phyloP scores from a whole-genome alignment of 2,329 filamentous ascomycete genomes.

The Biscogniauxia marginata region DNA sequence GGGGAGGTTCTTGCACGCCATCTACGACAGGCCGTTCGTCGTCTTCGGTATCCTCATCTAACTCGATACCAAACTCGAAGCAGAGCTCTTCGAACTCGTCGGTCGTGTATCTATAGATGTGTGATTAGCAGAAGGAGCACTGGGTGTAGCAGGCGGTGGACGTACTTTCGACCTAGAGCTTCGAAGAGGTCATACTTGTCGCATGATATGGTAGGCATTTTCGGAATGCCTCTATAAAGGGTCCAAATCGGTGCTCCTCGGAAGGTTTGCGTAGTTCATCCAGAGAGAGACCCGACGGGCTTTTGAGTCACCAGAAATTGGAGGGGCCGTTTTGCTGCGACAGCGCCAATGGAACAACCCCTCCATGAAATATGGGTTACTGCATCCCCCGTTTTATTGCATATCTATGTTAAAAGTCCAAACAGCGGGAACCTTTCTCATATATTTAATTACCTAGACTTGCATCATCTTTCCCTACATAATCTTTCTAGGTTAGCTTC shows the following conservation, averaged over 20 bases:
- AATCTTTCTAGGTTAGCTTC: no score
- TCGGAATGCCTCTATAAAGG: slow-evolving; percentile 23
- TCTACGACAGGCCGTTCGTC: slow-evolving; percentile 47
- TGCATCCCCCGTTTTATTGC: background rate
- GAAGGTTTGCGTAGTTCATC: background rate
- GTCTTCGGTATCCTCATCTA: slow-evolving; percentile 91
- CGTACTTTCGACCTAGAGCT: slow-evolving; percentile 81
- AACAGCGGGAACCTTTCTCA: no score
- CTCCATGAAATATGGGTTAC: no score
- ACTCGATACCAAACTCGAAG: slow-evolving; percentile 97
- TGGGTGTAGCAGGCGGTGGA: slow-evolving; percentile 22
- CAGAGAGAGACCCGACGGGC: background rate
- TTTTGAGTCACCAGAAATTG: background rate
- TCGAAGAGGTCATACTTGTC: slow-evolving; percentile 96
- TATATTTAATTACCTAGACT: no score
- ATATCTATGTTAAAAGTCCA: no score
- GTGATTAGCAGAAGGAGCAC: slow-evolving; percentile 20
- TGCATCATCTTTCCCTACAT: no score
- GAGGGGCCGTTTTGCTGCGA: background rate
- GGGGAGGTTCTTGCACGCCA: slow-evolving; percentile 75
- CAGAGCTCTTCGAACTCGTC: slow-evolving; percentile 96
- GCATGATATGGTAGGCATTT: slow-evolving; percentile 94
- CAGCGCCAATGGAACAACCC: background rate
- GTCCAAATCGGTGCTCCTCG: background rate
- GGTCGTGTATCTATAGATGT: slow-evolving; percentile 68